Base-by-base conservation (phyloP, 139 green algal species). In the Tetraselmis striata region DNA sequence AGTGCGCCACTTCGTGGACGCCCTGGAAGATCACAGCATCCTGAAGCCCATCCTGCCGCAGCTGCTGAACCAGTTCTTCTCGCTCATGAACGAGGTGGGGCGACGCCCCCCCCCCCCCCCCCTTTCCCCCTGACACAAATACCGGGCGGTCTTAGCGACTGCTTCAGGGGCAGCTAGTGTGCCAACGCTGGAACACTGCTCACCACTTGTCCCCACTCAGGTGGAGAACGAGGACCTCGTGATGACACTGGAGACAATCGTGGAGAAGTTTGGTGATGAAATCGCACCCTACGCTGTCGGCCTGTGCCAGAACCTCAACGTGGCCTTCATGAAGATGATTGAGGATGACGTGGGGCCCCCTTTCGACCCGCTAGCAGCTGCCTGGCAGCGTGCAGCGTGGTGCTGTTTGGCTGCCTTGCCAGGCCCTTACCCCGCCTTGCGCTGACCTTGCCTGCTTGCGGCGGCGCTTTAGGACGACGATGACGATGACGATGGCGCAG, bases 141-240 rank as follows among this genome's bases (percentile, higher is more conserved):
- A n/a, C n/a, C n/a, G n/a, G n/a, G n/a, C n/a, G n/a, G n/a, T n/a
- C n/a, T n/a, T n/a, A n/a, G n/a, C n/a, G n/a, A n/a, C n/a, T n/a
- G n/a, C n/a, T n/a, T n/a, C n/a, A n/a, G n/a, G n/a, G n/a, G n/a
- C n/a, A n/a, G n/a, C n/a, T n/a, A n/a, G n/a, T n/a, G n/a, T n/a
- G n/a, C n/a, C n/a, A n/a, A n/a, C n/a, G n/a, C n/a, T n/a, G n/a
- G n/a, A n/a, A n/a, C n/a, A n/a, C n/a, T 59, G 31, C 67, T 1
- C 0, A n/a, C 30, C 79, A 25, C 11, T 30, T 28, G 27, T 83
- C 25, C 28, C 23, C 27, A 27, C 58, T 11, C 32, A 96, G 91
- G 87, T 97, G 5, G 95, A 98, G 78, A 94, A 91, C 76, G 95
- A 98, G 86, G 95, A 98, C 80, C 85, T 99, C 30, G 94, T 98